Evolutionary conservation across 2,329 filamentous ascomycete species (phyloP).

Genomic region (Cladorrhinum sp.): DNA sequence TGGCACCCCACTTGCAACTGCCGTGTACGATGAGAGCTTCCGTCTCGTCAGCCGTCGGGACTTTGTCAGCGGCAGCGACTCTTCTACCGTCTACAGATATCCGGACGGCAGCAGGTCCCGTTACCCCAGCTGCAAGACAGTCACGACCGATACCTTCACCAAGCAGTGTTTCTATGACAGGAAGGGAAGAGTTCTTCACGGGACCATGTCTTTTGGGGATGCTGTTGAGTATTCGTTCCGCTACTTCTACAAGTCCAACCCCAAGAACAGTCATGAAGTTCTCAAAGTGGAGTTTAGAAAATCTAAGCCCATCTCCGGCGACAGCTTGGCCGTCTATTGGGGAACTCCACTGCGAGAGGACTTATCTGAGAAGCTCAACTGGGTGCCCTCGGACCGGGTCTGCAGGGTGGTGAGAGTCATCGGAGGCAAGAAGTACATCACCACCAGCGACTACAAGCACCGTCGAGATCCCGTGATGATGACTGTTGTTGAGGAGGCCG

Average conservation of each 20-base stretch:
- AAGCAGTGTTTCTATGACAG: slow-evolving; percentile 35
- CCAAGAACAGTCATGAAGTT: slow-evolving; percentile 33
- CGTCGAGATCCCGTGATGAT: slow-evolving; percentile 36
- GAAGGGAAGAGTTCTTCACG: slow-evolving; percentile 33
- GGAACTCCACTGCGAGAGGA: slow-evolving; percentile 31
- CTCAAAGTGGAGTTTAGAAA: slow-evolving; percentile 33
- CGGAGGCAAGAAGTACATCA: slow-evolving; percentile 30
- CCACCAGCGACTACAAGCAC: slow-evolving; percentile 35
- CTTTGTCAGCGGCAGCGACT: slow-evolving; percentile 16
- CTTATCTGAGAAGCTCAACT: slow-evolving; percentile 30
- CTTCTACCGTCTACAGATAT: slow-evolving; percentile 31
- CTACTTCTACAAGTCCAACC: slow-evolving; percentile 36
- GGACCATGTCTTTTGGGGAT: slow-evolving; percentile 29
- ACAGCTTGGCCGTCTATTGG: slow-evolving; percentile 37
- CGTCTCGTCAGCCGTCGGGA: slow-evolving; percentile 29
- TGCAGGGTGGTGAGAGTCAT: slow-evolving; percentile 33
- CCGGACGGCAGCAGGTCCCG: slow-evolving; percentile 19
- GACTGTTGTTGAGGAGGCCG: slow-evolving; percentile 30
- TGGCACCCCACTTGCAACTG: slow-evolving; percentile 25
- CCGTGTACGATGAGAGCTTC: slow-evolving; percentile 31
- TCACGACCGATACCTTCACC: slow-evolving; percentile 22
- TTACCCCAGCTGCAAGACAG: slow-evolving; percentile 30
- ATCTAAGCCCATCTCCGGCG: slow-evolving; percentile 17
- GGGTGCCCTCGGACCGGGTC: slow-evolving; percentile 36
- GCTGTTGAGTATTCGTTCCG: slow-evolving; percentile 32